A percentile compares a stretch with the other conserved stretches of the same genome.
Evolutionary conservation across 2,329 filamentous ascomycete genomes (phyloP).

Genomic region (Paraphaeosphaeria sporulosa): DNA sequence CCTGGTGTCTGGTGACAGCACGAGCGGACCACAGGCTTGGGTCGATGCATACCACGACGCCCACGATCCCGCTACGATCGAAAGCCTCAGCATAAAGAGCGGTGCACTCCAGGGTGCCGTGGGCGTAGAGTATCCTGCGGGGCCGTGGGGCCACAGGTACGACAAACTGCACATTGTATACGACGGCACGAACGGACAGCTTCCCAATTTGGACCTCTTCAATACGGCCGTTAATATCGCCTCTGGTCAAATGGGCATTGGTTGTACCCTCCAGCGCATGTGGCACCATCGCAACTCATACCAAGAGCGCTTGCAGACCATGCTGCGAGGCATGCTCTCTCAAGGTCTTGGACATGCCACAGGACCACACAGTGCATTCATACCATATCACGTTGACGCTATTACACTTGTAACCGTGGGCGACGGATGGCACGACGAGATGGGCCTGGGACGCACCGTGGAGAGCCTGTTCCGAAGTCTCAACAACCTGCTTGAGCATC

Average conservation of each 20-base stretch:
- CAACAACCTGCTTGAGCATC: conserved; percentile 94
- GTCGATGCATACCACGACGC: conserved; percentile 96
- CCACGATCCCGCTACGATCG: conserved; percentile 74
- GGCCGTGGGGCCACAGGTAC: conserved; percentile 77
- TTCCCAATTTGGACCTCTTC: conserved; percentile 94
- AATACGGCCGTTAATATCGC: conserved; percentile 92
- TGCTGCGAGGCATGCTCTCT: conserved; percentile 90
- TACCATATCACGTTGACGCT: conserved; percentile 96
- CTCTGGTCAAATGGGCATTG: conserved; percentile 89
- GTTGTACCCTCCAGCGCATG: conserved; percentile 84
- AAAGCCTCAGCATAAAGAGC: conserved; percentile 84
- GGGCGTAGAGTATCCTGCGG: conserved; percentile 85
- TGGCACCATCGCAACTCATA: conserved; percentile 80
- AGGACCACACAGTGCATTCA: conserved; percentile 93
- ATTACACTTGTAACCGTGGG: conserved; percentile 91
- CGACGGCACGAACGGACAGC: conserved; percentile 92
- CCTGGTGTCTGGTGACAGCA: conserved; percentile 86
- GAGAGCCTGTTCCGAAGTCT: conserved; percentile 92
- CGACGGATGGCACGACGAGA: conserved; percentile 95
- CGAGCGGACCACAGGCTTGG: conserved; percentile 92
- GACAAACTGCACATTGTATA: conserved; percentile 91
- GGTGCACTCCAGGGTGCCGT: conserved; percentile 91
- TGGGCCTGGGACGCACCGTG: conserved; percentile 87
- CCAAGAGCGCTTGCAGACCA: conserved; percentile 80
- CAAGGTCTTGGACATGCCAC: conserved; percentile 89